Percentiles rank a stretch among this genome's conserved stretches.
phyloP scores from a whole-genome alignment of 1,284 basidiomycete genomes.

The Omphalotus olearius region DNA sequence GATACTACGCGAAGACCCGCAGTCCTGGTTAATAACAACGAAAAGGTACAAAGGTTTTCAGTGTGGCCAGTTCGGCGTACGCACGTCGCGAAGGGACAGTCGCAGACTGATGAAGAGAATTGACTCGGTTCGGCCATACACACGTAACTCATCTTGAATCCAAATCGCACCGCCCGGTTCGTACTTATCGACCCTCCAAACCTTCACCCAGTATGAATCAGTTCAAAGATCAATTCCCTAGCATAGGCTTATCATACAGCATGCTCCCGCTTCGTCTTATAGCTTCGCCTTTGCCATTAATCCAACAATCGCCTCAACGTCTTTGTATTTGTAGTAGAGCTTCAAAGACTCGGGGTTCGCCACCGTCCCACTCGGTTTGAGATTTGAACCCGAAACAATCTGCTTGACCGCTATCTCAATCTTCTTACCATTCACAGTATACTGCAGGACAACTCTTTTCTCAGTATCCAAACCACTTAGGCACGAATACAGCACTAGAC shows the following conservation, averaged over 20 bases:
- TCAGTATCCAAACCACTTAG: neutral
- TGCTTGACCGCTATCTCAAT: slow-evolving; percentile 75
- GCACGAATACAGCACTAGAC: slow-evolving; percentile 20
- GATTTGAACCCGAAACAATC: slow-evolving; percentile 57
- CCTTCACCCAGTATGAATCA: too few species aligned
- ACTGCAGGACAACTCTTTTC: slow-evolving; percentile 31
- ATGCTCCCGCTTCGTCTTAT: neutral
- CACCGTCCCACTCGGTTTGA: slow-evolving; percentile 65
- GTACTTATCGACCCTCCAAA: too few species aligned
- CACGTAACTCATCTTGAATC: too few species aligned
- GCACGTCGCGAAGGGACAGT: too few species aligned
- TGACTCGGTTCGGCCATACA: too few species aligned
- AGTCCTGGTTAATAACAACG: too few species aligned
- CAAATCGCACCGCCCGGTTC: too few species aligned
- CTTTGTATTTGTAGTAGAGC: slow-evolving; percentile 57
- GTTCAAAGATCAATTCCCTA: too few species aligned
- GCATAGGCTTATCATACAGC: neutral
- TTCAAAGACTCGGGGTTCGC: slow-evolving; percentile 63
- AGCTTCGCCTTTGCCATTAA: slow-evolving; percentile 2
- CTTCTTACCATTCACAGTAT: slow-evolving; percentile 71
- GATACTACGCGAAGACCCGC: too few species aligned
- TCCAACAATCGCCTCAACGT: slow-evolving; percentile 38
- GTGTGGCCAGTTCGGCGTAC: too few species aligned
- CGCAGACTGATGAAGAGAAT: too few species aligned
- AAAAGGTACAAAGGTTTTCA: too few species aligned